phyloP scores from a whole-genome alignment of 768 basidiomycete genomes.

The Cubamyces sp. region DNA sequence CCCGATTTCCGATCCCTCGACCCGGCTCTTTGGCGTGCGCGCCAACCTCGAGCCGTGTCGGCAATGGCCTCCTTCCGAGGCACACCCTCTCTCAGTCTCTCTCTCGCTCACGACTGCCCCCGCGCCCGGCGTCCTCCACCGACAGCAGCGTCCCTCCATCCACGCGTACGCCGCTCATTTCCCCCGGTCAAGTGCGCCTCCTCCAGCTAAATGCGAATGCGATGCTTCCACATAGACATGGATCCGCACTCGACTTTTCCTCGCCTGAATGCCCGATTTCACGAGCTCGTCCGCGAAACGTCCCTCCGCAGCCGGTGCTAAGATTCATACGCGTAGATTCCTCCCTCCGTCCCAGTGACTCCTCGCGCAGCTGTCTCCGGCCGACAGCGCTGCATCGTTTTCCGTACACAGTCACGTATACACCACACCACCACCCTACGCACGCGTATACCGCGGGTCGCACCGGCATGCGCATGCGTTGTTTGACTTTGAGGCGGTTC shows the following conservation, averaged over 20 bases:
- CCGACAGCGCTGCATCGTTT: neutral
- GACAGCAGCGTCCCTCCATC: neutral
- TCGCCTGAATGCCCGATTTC: neutral
- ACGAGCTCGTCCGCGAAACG: constrained; percentile 2
- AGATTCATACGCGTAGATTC: neutral
- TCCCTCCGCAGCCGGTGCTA: neutral
- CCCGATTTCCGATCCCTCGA: neutral
- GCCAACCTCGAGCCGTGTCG: neutral
- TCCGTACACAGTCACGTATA: neutral
- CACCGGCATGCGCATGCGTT: constrained; percentile 1
- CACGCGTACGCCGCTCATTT: neutral
- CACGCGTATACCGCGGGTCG: neutral
- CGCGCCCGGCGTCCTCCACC: neutral
- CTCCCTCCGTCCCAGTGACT: neutral
- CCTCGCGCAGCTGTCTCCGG: neutral
- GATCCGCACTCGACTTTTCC: too few species aligned
- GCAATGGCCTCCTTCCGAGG: constrained; percentile 13
- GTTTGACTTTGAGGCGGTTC: constrained; percentile 7
- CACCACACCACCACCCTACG: neutral
- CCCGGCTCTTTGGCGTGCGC: constrained; percentile 5
- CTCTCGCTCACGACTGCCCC: neutral
- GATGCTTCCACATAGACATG: too few species aligned
- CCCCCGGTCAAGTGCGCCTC: too few species aligned
- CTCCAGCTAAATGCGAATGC: too few species aligned
- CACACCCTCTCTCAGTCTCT: neutral